Percentiles rank a stretch among this genome's conserved stretches.
Conservation (phyloP, 192 early-diverging fungal genomes). For the Dissophora globulifera region DNA sequence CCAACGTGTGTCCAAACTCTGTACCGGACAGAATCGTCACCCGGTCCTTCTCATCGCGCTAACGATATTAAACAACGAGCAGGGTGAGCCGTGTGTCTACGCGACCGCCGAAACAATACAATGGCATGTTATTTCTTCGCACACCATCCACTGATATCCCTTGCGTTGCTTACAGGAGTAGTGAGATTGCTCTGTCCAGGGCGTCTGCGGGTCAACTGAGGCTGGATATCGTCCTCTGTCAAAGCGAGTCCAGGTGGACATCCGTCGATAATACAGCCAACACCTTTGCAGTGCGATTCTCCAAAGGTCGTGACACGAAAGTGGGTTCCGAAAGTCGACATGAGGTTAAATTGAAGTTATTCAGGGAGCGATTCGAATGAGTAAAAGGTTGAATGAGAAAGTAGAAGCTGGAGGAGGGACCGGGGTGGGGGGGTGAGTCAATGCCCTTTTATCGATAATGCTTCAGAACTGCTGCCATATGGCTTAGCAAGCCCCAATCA, state of each 20-base stretch:
- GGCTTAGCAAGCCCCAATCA: slow-evolving; percentile 2
- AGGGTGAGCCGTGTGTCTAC: no score
- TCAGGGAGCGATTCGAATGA: no score
- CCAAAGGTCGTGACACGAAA: slow-evolving; percentile 96
- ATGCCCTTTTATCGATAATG: no score
- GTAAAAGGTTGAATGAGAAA: no score
- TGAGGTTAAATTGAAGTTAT: slow-evolving; percentile 21
- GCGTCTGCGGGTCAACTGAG: slow-evolving; percentile 89
- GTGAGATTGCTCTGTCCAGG: slow-evolving; percentile 97
- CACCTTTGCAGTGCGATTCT: slow-evolving; percentile 98
- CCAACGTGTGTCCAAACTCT: slow-evolving; percentile 92
- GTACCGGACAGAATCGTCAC: slow-evolving; percentile 93
- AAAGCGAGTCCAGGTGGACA: slow-evolving; percentile 93
- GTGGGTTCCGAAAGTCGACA: slow-evolving; percentile 87
- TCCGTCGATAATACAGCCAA: slow-evolving; percentile 96
- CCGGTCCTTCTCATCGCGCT: slow-evolving; percentile 95
- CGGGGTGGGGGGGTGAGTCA: no score
- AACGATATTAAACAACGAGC: slow-evolving; percentile 2
- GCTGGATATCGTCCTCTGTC: slow-evolving; percentile 92
- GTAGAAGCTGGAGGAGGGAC: no score
- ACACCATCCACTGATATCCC: no score
- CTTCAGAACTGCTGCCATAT: no score
- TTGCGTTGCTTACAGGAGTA: slow-evolving; percentile 87
- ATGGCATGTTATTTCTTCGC: no score
- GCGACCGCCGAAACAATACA: no score